Evolutionary conservation across 2,329 filamentous ascomycete genomes (phyloP).

Genomic region (Aspergillus sp.): DNA sequence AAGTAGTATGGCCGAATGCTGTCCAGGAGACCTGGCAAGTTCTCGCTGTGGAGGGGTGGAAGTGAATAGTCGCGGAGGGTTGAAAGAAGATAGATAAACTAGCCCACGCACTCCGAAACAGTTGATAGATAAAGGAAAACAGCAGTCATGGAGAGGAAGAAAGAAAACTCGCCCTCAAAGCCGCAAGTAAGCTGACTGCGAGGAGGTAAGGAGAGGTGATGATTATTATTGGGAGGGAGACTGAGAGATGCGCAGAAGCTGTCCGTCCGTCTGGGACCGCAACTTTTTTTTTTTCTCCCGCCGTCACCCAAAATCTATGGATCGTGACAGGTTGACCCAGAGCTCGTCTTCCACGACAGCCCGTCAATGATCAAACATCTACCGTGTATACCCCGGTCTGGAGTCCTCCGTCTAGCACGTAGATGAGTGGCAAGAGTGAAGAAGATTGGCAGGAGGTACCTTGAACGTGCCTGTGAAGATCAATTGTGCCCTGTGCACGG

Average conservation of each 20-base stretch:
- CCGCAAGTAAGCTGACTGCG: conserved; percentile 8
- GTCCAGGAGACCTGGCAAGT: not conserved
- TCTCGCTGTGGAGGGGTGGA: conserved; percentile 1
- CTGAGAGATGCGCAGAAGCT: conserved; percentile 9
- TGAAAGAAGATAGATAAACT: conserved; percentile 8
- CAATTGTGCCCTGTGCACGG: not conserved
- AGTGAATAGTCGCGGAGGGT: conserved; percentile 4
- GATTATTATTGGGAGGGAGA: not conserved
- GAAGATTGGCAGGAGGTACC: not conserved
- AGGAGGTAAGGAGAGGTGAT: conserved; percentile 1
- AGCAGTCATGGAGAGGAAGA: conserved; percentile 21
- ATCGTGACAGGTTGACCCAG: not conserved
- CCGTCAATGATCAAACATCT: not conserved
- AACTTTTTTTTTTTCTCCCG: conserved; percentile 1
- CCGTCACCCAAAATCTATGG: conserved; percentile 7
- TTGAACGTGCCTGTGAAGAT: not conserved
- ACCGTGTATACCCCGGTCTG: not conserved
- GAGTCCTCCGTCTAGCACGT: not conserved
- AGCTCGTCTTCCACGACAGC: not conserved
- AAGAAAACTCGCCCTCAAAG: not conserved
- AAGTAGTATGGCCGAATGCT: not conserved
- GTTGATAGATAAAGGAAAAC: conserved; percentile 18
- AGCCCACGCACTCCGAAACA: conserved; percentile 19
- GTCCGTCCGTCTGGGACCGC: conserved; percentile 3
- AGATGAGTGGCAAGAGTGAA: conserved; percentile 1